These are phyloP conservation scores for Solanum pennellii DNA, from an alignment of 257 asterid genomes.

Conservation along the genomic window DNA sequence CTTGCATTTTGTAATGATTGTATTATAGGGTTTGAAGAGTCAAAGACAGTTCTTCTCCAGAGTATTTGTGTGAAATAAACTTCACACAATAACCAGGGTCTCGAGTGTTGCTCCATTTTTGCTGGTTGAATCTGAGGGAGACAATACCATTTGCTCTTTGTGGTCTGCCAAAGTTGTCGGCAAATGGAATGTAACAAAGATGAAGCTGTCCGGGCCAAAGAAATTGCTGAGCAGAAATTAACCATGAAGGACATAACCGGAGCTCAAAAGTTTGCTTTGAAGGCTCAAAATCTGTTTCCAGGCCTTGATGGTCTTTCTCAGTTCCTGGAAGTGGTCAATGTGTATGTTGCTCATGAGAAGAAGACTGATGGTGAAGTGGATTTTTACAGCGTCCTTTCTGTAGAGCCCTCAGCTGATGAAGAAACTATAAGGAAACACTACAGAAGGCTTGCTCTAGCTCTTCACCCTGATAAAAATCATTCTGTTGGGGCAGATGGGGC, in stretches of 20 bases:
- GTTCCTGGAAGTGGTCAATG: slow-evolving; percentile 32
- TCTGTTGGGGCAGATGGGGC: slow-evolving; percentile 68
- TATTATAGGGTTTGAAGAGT: background rate
- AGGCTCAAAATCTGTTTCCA: slow-evolving; percentile 50
- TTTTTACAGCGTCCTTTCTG: slow-evolving; percentile 44
- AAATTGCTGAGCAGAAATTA: slow-evolving; percentile 44
- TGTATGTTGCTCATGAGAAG: slow-evolving; percentile 30
- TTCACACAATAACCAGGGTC: background rate
- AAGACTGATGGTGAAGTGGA: slow-evolving; percentile 40
- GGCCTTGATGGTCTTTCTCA: slow-evolving; percentile 57
- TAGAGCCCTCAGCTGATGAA: slow-evolving; percentile 29
- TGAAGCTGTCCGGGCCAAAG: slow-evolving; percentile 48
- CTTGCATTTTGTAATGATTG: background rate
- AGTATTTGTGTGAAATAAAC: background rate
- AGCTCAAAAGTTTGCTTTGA: slow-evolving; percentile 46
- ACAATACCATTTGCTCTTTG: background rate
- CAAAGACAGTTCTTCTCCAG: background rate
- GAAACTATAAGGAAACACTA: slow-evolving; percentile 29
- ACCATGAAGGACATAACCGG: slow-evolving; percentile 37
- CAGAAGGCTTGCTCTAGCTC: slow-evolving; percentile 38
- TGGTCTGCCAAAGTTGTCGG: background rate
- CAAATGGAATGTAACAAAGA: slow-evolving; percentile 59
- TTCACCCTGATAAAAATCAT: slow-evolving; percentile 73
- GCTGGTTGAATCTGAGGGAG: background rate
- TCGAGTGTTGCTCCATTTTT: background rate